Percentiles rank a stretch among this genome's conserved stretches.
These are phyloP conservation scores for Lolium rigidum DNA, from an alignment of 176 grass and related monocot species.

Conservation along the genomic window DNA sequence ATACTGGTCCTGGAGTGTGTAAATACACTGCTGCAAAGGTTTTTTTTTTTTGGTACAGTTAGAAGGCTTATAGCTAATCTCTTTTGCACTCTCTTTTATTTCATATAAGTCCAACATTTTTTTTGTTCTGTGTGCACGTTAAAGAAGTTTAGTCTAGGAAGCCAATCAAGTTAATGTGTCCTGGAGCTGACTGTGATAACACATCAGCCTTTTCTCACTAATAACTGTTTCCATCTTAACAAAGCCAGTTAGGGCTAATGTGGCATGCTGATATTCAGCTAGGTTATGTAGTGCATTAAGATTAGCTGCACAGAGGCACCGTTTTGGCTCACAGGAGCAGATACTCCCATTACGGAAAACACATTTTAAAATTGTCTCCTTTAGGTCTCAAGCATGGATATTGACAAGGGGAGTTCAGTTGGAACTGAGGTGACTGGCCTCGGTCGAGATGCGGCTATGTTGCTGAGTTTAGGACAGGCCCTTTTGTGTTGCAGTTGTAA, in stretches of 20 bases:
- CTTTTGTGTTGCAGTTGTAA: no score
- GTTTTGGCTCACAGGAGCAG: no score
- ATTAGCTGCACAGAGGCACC: background rate
- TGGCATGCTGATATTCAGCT: background rate
- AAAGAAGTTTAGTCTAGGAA: conserved; percentile 4
- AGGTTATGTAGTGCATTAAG: background rate
- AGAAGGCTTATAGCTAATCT: conserved; percentile 20
- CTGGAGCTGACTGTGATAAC: background rate
- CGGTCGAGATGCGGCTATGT: no score
- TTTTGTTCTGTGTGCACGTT: background rate
- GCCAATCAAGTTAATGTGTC: background rate
- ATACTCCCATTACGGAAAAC: no score
- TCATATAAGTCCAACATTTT: background rate
- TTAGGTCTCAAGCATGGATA: no score
- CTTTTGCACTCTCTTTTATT: background rate
- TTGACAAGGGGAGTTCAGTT: no score
- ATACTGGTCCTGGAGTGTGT: conserved; percentile 37
- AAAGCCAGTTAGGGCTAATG: background rate
- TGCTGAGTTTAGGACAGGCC: no score
- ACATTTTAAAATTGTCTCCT: no score
- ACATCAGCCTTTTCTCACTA: background rate
- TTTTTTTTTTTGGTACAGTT: background rate
- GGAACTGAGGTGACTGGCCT: no score
- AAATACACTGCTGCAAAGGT: conserved; percentile 20
- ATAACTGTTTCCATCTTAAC: background rate